These are phyloP conservation scores for Plantago rigida DNA, from an alignment of 305 asterid species.

Conservation along the genomic window DNA sequence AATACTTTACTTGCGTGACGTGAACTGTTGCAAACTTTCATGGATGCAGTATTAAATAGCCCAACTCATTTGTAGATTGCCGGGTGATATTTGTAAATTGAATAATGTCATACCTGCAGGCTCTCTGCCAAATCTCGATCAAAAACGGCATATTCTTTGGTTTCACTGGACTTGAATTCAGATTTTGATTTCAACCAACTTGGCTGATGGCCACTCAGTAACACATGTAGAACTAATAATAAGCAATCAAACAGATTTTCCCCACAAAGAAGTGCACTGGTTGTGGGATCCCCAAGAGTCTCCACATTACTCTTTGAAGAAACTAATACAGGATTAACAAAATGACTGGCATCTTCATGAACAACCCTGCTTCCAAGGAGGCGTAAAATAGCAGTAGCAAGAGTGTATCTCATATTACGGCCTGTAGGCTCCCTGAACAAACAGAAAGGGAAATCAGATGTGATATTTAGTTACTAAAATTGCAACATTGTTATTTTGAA, in stretches of 20 bases:
- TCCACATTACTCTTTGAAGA: slow-evolving; percentile 53
- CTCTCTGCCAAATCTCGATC: slow-evolving; percentile 75
- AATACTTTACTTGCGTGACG: no score
- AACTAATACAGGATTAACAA: slow-evolving; percentile 36
- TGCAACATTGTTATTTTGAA: neutral
- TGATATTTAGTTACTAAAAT: neutral
- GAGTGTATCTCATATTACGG: slow-evolving; percentile 68
- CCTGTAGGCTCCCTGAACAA: slow-evolving; percentile 74
- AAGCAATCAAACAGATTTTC: slow-evolving; percentile 74
- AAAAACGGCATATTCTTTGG: slow-evolving; percentile 37
- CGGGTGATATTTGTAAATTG: neutral
- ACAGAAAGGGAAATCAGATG: neutral
- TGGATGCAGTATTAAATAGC: no score
- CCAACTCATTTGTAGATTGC: no score
- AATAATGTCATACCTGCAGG: slow-evolving; percentile 55
- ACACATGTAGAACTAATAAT: slow-evolving; percentile 72
- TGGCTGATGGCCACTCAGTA: slow-evolving; percentile 77
- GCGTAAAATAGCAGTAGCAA: slow-evolving; percentile 75
- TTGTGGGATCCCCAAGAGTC: slow-evolving; percentile 43
- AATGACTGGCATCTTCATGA: slow-evolving; percentile 68
- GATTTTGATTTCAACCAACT: slow-evolving; percentile 76
- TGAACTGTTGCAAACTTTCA: no score
- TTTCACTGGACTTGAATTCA: slow-evolving; percentile 49
- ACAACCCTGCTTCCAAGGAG: slow-evolving; percentile 94
- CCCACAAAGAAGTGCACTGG: slow-evolving; percentile 43